Conservation (phyloP, 2,329 filamentous ascomycete genomes). For the Aspergillus amoenus region DNA sequence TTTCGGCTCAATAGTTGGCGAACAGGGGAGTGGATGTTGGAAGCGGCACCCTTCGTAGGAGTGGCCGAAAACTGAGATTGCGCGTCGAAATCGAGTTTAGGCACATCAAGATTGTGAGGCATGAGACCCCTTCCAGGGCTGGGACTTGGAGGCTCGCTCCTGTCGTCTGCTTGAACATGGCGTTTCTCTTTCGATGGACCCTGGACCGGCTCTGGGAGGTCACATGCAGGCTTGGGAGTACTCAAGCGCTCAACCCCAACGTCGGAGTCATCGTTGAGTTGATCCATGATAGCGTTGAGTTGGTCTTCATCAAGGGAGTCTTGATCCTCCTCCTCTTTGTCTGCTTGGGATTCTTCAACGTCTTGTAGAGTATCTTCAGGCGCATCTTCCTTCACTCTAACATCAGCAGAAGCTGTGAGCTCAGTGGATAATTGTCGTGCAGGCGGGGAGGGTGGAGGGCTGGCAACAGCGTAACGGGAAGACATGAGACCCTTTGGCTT, state of each 20-base stretch:
- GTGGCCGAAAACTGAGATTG: constrained; percentile 51
- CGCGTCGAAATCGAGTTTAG: constrained; percentile 36
- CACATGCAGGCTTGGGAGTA: constrained; percentile 31
- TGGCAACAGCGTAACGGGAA: constrained; percentile 36
- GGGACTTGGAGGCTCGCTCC: constrained; percentile 72
- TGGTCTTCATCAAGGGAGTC: constrained; percentile 58
- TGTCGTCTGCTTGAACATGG: constrained; percentile 51
- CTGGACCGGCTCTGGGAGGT: constrained; percentile 37
- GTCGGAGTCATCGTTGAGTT: constrained; percentile 72
- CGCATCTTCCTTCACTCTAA: constrained; percentile 5
- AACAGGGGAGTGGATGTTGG: constrained; percentile 56
- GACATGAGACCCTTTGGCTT: constrained; percentile 31
- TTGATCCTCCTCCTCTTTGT: constrained; percentile 21
- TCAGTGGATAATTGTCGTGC: constrained; percentile 16
- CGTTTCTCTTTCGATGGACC: constrained; percentile 56
- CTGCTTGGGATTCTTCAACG: constrained; percentile 16
- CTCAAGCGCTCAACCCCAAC: constrained; percentile 68
- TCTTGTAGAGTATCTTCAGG: constrained; percentile 4
- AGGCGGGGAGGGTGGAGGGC: constrained; percentile 22
- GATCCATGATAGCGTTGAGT: constrained; percentile 89
- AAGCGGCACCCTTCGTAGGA: constrained; percentile 63
- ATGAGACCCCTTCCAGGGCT: constrained; percentile 60
- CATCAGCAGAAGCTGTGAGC: constrained; percentile 11
- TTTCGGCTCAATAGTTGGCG: constrained; percentile 62
- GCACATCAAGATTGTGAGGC: constrained; percentile 48